These are phyloP conservation scores for Hypomontagnella monticulosa DNA, from an alignment of 495 filamentous ascomycete genomes.

Conservation along the genomic window DNA sequence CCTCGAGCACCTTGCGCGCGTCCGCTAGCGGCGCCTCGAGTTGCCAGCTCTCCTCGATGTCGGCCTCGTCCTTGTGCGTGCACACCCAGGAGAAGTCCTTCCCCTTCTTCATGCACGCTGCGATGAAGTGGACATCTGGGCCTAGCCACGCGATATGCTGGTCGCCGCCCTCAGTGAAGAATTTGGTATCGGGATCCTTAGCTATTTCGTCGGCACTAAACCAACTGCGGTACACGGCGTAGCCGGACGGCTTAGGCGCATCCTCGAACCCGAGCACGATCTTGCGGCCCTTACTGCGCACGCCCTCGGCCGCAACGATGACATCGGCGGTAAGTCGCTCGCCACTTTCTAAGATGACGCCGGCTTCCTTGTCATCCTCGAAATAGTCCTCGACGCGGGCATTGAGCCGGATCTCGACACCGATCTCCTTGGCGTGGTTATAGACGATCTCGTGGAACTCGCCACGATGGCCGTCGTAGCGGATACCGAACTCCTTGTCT, in stretches of 20 bases:
- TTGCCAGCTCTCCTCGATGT: constrained; percentile 73
- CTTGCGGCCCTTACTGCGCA: constrained; percentile 66
- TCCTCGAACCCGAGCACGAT: constrained; percentile 71
- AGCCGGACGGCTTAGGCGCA: constrained; percentile 66
- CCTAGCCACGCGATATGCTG: constrained; percentile 69
- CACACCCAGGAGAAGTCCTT: constrained; percentile 76
- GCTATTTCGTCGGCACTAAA: constrained; percentile 68
- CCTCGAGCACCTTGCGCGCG: constrained; percentile 66
- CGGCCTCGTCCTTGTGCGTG: constrained; percentile 63
- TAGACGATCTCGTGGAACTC: constrained; percentile 70
- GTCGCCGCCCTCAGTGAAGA: constrained; percentile 71
- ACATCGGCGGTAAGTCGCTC: constrained; percentile 64
- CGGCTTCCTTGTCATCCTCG: constrained; percentile 63
- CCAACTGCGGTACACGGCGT: constrained; percentile 69
- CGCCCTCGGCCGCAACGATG: constrained; percentile 71
- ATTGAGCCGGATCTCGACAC: constrained; percentile 65
- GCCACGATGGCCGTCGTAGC: constrained; percentile 70
- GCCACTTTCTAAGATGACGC: constrained; percentile 61
- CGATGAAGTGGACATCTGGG: constrained; percentile 71
- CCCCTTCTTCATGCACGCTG: constrained; percentile 68
- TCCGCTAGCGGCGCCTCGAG: constrained; percentile 68
- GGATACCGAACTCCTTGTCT: constrained; percentile 52
- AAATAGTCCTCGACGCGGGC: constrained; percentile 68
- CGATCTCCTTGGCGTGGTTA: constrained; percentile 63
- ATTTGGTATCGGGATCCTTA: constrained; percentile 68